Conservation (phyloP, 495 filamentous ascomycete genomes). For the Penicillium crystallinum region DNA sequence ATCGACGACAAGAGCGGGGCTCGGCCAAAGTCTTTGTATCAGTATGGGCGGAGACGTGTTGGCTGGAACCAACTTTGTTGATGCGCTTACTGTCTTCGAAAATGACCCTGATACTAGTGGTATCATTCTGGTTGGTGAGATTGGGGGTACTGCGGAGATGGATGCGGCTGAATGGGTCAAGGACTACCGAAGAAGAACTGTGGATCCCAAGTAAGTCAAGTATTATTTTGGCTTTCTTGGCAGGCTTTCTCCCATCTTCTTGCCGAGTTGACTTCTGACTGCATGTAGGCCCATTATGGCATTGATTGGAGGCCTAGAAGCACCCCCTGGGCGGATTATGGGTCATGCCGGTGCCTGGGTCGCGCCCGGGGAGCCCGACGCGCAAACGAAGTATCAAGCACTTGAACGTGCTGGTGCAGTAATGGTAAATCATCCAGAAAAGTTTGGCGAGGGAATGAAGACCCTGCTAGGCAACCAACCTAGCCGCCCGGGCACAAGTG, state of each 20-base stretch:
- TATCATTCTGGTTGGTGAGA: constrained; percentile 79
- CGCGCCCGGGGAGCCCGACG: constrained; percentile 60
- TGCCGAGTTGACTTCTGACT: not conserved
- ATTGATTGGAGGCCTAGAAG: constrained; percentile 65
- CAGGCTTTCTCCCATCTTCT: not conserved
- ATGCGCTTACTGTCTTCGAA: constrained; percentile 68
- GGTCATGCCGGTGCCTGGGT: constrained; percentile 83
- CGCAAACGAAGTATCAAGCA: constrained; percentile 59
- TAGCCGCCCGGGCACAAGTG: constrained; percentile 17
- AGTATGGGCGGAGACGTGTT: constrained; percentile 85
- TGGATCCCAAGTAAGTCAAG: constrained; percentile 68
- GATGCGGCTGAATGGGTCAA: constrained; percentile 78
- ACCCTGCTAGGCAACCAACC: constrained; percentile 39
- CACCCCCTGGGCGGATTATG: constrained; percentile 68
- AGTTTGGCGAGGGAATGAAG: constrained; percentile 72
- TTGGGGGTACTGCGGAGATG: constrained; percentile 76
- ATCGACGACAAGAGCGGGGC: constrained; percentile 71
- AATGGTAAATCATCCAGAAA: constrained; percentile 75
- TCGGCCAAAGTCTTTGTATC: constrained; percentile 82
- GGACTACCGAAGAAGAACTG: constrained; percentile 54
- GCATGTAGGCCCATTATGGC: constrained; percentile 67
- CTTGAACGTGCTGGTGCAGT: constrained; percentile 67
- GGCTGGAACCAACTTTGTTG: constrained; percentile 76
- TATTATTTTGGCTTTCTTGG: not conserved
- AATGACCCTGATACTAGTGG: constrained; percentile 72